These are phyloP conservation scores for Komagataella phaffii DNA, from an alignment of 805 yeast species.

Conservation along the genomic window DNA sequence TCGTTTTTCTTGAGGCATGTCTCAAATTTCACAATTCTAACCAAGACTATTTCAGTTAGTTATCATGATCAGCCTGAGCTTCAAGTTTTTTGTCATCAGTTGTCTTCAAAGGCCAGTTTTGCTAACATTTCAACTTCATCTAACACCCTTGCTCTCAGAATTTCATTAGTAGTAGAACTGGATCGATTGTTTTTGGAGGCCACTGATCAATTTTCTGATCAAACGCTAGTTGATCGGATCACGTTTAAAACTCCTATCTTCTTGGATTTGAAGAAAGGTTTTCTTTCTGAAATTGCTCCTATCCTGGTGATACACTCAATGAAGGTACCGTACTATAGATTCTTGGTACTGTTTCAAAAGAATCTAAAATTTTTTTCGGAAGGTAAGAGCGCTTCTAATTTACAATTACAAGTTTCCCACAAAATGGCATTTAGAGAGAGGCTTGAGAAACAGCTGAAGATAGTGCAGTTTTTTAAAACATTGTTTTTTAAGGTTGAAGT, in stretches of 20 bases:
- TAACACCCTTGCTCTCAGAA: background rate
- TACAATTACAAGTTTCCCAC: background rate
- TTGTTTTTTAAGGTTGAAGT: background rate
- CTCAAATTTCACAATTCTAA: background rate
- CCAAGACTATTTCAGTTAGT: background rate
- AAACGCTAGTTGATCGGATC: background rate
- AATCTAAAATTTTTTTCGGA: too few species aligned
- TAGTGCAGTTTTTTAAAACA: too few species aligned
- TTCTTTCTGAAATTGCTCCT: background rate
- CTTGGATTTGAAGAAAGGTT: background rate
- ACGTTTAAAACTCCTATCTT: background rate
- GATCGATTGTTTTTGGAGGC: background rate
- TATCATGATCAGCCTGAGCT: background rate
- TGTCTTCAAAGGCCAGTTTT: background rate
- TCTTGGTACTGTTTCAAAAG: background rate
- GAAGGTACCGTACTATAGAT: background rate
- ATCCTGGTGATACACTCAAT: background rate
- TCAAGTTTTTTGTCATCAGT: background rate
- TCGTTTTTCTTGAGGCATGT: background rate
- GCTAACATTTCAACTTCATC: background rate
- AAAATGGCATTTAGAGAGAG: background rate
- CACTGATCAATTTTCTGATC: background rate
- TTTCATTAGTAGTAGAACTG: background rate
- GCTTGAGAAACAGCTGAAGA: background rate
- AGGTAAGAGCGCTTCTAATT: background rate